Evolutionary conservation across 2,329 filamentous ascomycete species (phyloP), one percentile per base, ranked within the genome.

Genomic region (Fusarium sublunatum): DNA sequence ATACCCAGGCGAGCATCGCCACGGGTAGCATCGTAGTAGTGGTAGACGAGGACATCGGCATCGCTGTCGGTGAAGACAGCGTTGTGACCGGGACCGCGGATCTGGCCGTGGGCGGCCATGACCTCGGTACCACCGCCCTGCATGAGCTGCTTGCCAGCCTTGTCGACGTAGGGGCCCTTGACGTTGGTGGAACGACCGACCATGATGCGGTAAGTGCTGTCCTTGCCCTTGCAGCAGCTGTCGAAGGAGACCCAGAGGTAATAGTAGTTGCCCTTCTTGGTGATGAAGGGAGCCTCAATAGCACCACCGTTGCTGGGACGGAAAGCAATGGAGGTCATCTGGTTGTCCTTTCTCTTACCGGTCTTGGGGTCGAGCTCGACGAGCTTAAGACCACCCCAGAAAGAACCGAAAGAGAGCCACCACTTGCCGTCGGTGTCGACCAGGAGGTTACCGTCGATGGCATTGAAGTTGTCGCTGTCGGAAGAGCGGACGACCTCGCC

Each of bases 171-270:
- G 1, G 72, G 72, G 2, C 72, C 72, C 1, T 68, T 68, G 6
- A 74, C 49, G 43, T 62, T 73, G 34, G 45, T 70, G 7, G 72
- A 74, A 0, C 72, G 72, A 6, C 72, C 72, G n/a, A 74, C 72
- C 72, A 74, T 74, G 44, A 70, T 63, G 10, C 72, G 70, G 40
- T 74, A 74, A 0, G 72, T 74, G 64, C 72, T 74, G 2, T 59
- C 46, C 11, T 70, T 70, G 22, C 73, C 73, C 5, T 61, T 36
- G 24, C 73, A 74, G 64, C 73, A 74, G 35, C 53, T 67, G 48
- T 75, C 73, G 12, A 75, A 75, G 0, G 73, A 72, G 2, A 70
- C 68, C 70, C 71, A 75, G n/a, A 74, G 70, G 47, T 74, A 75
- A 60, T 74, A 75, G 41, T 65, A 74, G 55, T 61, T 67, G 19